Evolutionary conservation across 495 filamentous ascomycete species (phyloP).

Genomic region (Penicillium robsamsonii): DNA sequence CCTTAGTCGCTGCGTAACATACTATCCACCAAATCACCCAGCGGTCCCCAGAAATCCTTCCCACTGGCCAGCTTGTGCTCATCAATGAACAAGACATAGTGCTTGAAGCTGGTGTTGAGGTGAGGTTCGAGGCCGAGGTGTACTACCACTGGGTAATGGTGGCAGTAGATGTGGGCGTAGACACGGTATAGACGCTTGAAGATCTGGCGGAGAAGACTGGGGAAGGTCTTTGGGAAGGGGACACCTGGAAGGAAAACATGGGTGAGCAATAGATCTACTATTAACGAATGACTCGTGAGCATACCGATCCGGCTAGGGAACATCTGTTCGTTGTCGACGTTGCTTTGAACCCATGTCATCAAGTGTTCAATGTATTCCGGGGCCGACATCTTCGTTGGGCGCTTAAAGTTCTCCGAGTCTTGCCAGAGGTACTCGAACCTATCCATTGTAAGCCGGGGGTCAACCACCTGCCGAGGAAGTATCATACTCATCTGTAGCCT

Average conservation of each 20-base stretch:
- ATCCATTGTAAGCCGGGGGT: slow-evolving; percentile 36
- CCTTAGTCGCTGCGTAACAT: slow-evolving; percentile 88
- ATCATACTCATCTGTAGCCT: slow-evolving; percentile 92
- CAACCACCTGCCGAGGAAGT: background rate
- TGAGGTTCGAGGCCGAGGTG: slow-evolving; percentile 95
- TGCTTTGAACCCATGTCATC: slow-evolving; percentile 93
- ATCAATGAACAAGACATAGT: slow-evolving; percentile 96
- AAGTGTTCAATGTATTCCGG: slow-evolving; percentile 96
- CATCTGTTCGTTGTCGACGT: slow-evolving; percentile 92
- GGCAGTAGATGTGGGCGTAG: slow-evolving; percentile 99
- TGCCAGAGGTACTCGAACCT: slow-evolving; percentile 97
- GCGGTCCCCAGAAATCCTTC: slow-evolving; percentile 97
- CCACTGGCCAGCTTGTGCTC: slow-evolving; percentile 85
- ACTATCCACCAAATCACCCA: slow-evolving; percentile 93
- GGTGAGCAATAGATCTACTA: slow-evolving; percentile 6
- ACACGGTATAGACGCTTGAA: slow-evolving; percentile 99
- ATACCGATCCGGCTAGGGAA: slow-evolving; percentile 88
- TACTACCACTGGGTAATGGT: slow-evolving; percentile 95
- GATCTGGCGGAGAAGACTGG: slow-evolving; percentile 80
- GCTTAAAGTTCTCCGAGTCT: slow-evolving; percentile 87
- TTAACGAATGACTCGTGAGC: slow-evolving; percentile 9
- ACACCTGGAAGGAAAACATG: slow-evolving; percentile 57
- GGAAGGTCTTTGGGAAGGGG: slow-evolving; percentile 91
- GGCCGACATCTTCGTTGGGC: slow-evolving; percentile 96
- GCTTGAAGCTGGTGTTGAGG: slow-evolving; percentile 99